These are phyloP conservation scores for Gloeostereum incarnatum DNA, from an alignment of 768 basidiomycete genomes.

Conservation along the genomic window DNA sequence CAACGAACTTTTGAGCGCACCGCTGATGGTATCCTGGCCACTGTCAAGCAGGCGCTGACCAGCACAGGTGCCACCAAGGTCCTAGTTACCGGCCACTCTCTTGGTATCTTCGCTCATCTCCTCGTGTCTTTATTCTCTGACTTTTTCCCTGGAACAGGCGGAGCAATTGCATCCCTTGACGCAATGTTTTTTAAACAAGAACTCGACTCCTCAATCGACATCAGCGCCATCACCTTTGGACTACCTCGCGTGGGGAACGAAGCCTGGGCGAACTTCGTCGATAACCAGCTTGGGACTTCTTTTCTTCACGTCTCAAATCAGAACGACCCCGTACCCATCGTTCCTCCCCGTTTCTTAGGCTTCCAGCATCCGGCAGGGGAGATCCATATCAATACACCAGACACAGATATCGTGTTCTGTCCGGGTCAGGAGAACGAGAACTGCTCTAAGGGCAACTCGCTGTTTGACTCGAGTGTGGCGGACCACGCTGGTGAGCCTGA, in stretches of 20 bases:
- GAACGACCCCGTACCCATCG: slow-evolving; percentile 29
- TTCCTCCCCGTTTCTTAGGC: slow-evolving; percentile 24
- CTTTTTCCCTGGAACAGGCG: slow-evolving; percentile 16
- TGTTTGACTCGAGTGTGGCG: slow-evolving; percentile 10
- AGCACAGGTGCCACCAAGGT: slow-evolving; percentile 21
- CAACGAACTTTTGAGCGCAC: slow-evolving; percentile 27
- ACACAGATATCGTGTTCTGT: slow-evolving; percentile 20
- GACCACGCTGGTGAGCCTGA: slow-evolving; percentile 15
- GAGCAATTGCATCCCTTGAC: slow-evolving; percentile 36
- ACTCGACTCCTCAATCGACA: slow-evolving; percentile 21
- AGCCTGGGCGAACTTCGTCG: slow-evolving; percentile 32
- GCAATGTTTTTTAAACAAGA: slow-evolving; percentile 26
- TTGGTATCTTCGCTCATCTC: slow-evolving; percentile 17
- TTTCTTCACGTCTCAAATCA: slow-evolving; percentile 25
- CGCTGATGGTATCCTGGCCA: slow-evolving; percentile 21
- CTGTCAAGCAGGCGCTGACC: slow-evolving; percentile 19
- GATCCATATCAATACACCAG: slow-evolving; percentile 24
- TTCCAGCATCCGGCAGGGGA: slow-evolving; percentile 31
- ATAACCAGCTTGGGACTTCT: slow-evolving; percentile 17
- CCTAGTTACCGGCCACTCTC: slow-evolving; percentile 28
- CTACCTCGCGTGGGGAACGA: slow-evolving; percentile 35
- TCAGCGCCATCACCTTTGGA: slow-evolving; percentile 29
- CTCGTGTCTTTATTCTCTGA: neutral
- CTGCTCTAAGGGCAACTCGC: slow-evolving; percentile 15
- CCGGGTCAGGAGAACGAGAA: slow-evolving; percentile 30